These are phyloP conservation scores for Thuja plicata DNA, from an alignment of 83 land plant genomes.

Conservation along the genomic window DNA sequence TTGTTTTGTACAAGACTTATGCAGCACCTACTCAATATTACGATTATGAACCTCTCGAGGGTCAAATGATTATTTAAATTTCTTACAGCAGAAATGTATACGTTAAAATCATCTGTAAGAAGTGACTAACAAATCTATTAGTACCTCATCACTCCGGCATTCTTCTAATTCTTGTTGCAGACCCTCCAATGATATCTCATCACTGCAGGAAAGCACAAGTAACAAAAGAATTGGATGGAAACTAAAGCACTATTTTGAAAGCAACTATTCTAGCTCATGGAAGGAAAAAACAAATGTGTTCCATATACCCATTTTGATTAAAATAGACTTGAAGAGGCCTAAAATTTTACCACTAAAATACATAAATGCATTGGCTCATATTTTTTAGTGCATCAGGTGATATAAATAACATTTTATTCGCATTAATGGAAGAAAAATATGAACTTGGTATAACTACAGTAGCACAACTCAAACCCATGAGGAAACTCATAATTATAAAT, in stretches of 20 bases:
- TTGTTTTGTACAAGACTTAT: not conserved
- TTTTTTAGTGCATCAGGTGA: not conserved
- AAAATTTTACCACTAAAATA: not conserved
- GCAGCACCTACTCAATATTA: not conserved
- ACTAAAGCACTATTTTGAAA: too few species aligned
- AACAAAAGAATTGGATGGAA: not conserved
- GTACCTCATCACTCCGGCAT: slow-evolving; percentile 58
- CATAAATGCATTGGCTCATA: not conserved
- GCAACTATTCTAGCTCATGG: not conserved
- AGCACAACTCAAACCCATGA: not conserved
- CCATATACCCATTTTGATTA: not conserved
- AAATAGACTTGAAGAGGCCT: not conserved
- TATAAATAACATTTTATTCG: not conserved
- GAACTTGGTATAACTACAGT: not conserved
- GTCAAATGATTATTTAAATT: not conserved
- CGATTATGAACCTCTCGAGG: not conserved
- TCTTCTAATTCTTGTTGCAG: slow-evolving; percentile 70
- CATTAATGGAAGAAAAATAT: not conserved
- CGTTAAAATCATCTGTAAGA: not conserved
- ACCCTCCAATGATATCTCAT: slow-evolving; percentile 67
- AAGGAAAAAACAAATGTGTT: not conserved
- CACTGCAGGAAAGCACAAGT: slow-evolving; percentile 29
- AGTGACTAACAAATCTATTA: not conserved
- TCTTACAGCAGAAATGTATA: not conserved
- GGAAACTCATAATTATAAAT: not conserved